Evolutionary conservation across 768 basidiomycete species (phyloP).

Genomic region (Atractiella rhizophila): DNA sequence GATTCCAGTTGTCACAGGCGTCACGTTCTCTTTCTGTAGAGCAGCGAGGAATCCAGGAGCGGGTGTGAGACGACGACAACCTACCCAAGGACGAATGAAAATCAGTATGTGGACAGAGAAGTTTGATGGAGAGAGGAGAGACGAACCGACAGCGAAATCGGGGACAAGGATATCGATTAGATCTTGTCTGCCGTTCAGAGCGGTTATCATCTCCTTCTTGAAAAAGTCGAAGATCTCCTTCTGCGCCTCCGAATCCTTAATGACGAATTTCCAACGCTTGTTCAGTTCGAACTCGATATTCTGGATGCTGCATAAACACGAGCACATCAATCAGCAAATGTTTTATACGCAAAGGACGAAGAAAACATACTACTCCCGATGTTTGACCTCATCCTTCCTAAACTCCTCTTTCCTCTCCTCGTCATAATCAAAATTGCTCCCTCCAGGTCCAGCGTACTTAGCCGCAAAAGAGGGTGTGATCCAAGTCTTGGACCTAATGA

Average conservation of each 20-base stretch:
- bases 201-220: constrained; percentile 1
- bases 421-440: constrained; percentile 12
- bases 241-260: constrained; percentile 1
- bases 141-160: constrained; percentile 1
- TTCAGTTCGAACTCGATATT: constrained; percentile 6
- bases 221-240: background rate
- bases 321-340: constrained; percentile 12
- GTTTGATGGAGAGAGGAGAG: background rate
- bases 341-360: background rate
- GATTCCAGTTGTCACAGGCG: constrained; percentile 4
- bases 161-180: constrained; percentile 6
- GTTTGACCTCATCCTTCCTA: constrained; percentile 9
- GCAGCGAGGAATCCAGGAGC: constrained; percentile 3
- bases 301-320: background rate
- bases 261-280: constrained; percentile 5
- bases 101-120: constrained; percentile 2
- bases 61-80: constrained; percentile 4
- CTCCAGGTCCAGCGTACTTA: constrained; percentile 9
- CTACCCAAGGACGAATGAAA: background rate
- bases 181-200: background rate
- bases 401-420: constrained; percentile 10
- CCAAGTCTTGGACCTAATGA: constrained; percentile 12
- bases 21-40: constrained; percentile 2
- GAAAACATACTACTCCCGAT: constrained; percentile 2
- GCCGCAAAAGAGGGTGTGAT: constrained; percentile 13